Evolutionary conservation across 225 moss, liverwort and hornwort species (phyloP), one percentile per base, ranked within the genome.

Genomic region (Sphagnum contortum): DNA sequence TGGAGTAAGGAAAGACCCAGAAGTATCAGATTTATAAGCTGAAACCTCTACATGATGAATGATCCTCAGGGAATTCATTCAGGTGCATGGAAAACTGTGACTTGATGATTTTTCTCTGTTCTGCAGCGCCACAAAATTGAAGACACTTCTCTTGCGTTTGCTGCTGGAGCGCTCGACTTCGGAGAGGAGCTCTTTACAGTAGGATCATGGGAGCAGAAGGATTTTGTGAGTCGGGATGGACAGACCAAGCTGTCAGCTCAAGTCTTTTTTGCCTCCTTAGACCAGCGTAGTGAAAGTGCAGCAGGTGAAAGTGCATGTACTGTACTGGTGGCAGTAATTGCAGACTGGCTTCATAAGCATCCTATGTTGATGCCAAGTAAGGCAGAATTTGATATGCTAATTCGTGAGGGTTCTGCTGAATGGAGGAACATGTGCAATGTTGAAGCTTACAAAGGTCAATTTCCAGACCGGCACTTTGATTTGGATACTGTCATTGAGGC

Each of bases 251-350:
- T 98, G 9, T 85, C 82, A 4, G 82, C 98, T 3, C 83, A 87
- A 57, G 85, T 93, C 12, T 98, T 98, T 59, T 93, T 85, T 60
- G 90, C 93, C 44, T 93, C 98, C 13, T 98, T 98, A 50, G 98
- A 98, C 77, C 98, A 98, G 73, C 98, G 98, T 3, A 98, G 98
- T 72, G 98, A 98, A 77, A 98, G 93, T 60, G 98, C 98, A 50
- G 93, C 98, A 48, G 98, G 98, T 45, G 91, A 93, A 57, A 91
- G 98, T 74, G 98, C 98, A 53, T 98, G 98, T 58, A 98, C 91
- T 12, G 93, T 93, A 13, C 87, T 98, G 13, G 98, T 88, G 51
- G 98, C 87, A 50, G 98, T 98, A 4, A 89, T 98, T 60, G 93
- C 93, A 12, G 89, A 98, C 63, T 98, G 98, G 98, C 66, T 98